A percentile compares a stretch with the other conserved stretches of the same genome.
phyloP scores from a whole-genome alignment of 805 yeast species.

The Yarrowia porcina region DNA sequence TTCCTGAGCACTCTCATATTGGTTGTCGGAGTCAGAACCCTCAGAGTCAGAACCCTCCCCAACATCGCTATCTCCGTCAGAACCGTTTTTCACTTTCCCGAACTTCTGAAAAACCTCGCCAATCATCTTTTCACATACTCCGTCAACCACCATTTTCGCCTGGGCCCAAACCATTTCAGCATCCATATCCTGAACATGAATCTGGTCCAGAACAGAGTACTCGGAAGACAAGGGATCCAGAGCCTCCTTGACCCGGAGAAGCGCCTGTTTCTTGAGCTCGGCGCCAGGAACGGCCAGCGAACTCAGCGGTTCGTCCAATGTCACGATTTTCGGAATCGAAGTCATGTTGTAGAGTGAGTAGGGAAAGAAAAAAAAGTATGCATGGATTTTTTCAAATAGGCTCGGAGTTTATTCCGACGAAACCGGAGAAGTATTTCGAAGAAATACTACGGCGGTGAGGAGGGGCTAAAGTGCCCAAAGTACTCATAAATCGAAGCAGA shows the following conservation, averaged over 20 bases:
- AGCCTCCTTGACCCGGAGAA: constrained; percentile 43
- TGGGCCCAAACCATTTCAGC: constrained; percentile 94
- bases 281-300: constrained; percentile 8
- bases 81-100: background rate
- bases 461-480: no score
- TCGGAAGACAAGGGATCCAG: constrained; percentile 56
- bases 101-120: constrained; percentile 50
- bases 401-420: background rate
- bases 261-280: constrained; percentile 31
- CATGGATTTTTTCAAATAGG: background rate
- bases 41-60: background rate
- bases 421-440: no score
- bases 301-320: constrained; percentile 13
- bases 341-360: background rate
- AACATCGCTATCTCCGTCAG: constrained; percentile 32
- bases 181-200: constrained; percentile 81
- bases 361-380: no score
- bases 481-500: no score
- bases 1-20: constrained; percentile 34
- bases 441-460: no score
- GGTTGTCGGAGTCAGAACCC: background rate
- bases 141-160: constrained; percentile 77
- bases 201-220: constrained; percentile 70
- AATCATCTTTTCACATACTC: constrained; percentile 62
- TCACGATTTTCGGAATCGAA: constrained; percentile 4